Conservation (phyloP, 2,329 filamentous ascomycete genomes). For the Elsinoe perseae region DNA sequence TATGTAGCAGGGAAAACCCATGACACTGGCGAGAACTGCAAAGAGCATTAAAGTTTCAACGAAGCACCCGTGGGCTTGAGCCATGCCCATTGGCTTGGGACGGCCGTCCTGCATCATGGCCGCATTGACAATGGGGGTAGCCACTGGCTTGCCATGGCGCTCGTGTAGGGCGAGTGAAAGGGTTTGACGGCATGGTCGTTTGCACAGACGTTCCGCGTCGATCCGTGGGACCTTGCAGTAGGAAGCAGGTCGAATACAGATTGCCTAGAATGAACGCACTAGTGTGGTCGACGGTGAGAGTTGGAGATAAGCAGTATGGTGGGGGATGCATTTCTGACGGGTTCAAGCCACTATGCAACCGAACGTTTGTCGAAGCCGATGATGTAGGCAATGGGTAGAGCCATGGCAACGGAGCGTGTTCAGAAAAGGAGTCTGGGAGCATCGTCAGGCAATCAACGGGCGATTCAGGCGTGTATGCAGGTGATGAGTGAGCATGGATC, state of each 20-base stretch:
- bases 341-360: not conserved
- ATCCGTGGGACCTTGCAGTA: not conserved
- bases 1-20: conserved; percentile 4
- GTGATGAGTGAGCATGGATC: not conserved
- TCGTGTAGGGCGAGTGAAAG: not conserved
- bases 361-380: not conserved
- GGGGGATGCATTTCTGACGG: not conserved
- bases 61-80: conserved; percentile 3
- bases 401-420: not conserved
- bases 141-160: not conserved
- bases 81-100: conserved; percentile 9
- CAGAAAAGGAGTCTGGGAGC: not conserved
- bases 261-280: not conserved
- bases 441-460: not conserved
- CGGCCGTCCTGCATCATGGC: not conserved
- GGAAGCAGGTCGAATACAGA: not conserved
- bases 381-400: not conserved
- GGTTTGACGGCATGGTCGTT: not conserved
- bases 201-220: conserved; percentile 1
- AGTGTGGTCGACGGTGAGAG: not conserved
- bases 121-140: not conserved
- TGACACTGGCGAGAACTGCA: not conserved
- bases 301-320: not conserved
- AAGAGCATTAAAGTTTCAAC: not conserved
- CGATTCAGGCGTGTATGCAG: not conserved